phyloP scores from a whole-genome alignment of 2,329 filamentous ascomycete species.

The Colletotrichum navitas region DNA sequence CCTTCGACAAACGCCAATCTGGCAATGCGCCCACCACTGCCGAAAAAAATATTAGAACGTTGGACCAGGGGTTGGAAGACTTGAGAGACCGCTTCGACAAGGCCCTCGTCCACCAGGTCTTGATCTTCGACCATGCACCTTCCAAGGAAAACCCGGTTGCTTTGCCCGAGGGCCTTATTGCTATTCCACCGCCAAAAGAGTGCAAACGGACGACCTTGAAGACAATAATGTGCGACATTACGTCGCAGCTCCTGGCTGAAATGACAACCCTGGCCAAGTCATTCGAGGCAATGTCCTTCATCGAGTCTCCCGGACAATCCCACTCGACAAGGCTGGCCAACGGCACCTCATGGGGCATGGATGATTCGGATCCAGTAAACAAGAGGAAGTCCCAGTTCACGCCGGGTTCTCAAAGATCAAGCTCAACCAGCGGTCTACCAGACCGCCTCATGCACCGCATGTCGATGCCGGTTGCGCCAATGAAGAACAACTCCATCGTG shows the following conservation, averaged over 20 bases:
- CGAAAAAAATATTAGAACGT: slow-evolving; percentile 69
- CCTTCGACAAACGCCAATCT: slow-evolving; percentile 68
- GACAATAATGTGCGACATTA: slow-evolving; percentile 83
- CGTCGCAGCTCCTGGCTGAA: slow-evolving; percentile 79
- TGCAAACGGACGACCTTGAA: slow-evolving; percentile 85
- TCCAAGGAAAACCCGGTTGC: slow-evolving; percentile 62
- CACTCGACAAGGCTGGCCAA: slow-evolving; percentile 56
- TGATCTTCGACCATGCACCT: slow-evolving; percentile 81
- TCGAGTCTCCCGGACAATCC: slow-evolving; percentile 79
- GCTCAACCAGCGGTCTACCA: slow-evolving; percentile 63
- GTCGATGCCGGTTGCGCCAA: slow-evolving; percentile 81
- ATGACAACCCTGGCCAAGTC: slow-evolving; percentile 81
- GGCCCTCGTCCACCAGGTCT: slow-evolving; percentile 80
- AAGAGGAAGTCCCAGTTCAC: slow-evolving; percentile 70
- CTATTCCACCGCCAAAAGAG: slow-evolving; percentile 75
- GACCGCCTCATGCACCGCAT: slow-evolving; percentile 78
- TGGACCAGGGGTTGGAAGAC: slow-evolving; percentile 77
- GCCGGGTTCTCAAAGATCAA: slow-evolving; percentile 63
- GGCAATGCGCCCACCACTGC: slow-evolving; percentile 62
- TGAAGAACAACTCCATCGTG: slow-evolving; percentile 57
- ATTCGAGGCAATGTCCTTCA: slow-evolving; percentile 77
- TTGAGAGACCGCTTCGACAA: slow-evolving; percentile 80
- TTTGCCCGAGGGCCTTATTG: slow-evolving; percentile 75
- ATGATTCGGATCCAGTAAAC: slow-evolving; percentile 53
- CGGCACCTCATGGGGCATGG: slow-evolving; percentile 57